Conservation (phyloP, 495 filamentous ascomycete species). For the Bacidia gigantensis region DNA sequence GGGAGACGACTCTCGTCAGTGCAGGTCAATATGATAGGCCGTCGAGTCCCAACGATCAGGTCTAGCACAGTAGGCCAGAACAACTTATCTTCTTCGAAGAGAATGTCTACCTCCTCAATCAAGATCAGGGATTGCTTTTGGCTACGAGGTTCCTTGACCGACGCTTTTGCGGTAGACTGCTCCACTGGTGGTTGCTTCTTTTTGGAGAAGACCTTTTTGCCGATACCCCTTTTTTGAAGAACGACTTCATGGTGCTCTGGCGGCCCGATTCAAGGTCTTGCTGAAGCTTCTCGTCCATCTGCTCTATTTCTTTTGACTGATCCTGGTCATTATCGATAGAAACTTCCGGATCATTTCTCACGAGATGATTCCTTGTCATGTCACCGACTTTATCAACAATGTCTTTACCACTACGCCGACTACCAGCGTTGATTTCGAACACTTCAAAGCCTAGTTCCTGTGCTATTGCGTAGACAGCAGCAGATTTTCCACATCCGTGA, state of each 20-base stretch:
- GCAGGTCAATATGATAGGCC: conserved; percentile 90
- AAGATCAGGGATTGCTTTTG: conserved; percentile 94
- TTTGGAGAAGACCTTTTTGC: conserved; percentile 17
- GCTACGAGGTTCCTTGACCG: conserved; percentile 25
- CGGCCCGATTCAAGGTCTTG: conserved; percentile 50
- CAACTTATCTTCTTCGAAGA: conserved; percentile 88
- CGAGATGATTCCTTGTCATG: conserved; percentile 91
- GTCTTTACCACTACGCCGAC: conserved; percentile 74
- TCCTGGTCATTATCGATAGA: conserved; percentile 23
- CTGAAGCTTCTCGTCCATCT: conserved; percentile 30
- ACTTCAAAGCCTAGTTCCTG: conserved; percentile 90
- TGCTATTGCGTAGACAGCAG: conserved; percentile 84
- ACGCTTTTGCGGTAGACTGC: conserved; percentile 3
- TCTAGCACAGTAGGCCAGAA: conserved; percentile 78
- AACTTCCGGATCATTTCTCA: conserved; percentile 37
- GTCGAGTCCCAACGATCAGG: conserved; percentile 68
- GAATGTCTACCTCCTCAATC: conserved; percentile 83
- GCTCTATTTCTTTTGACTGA: conserved; percentile 20
- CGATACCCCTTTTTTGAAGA: conserved; percentile 49
- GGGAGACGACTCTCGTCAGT: conserved; percentile 74
- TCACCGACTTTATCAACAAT: conserved; percentile 85
- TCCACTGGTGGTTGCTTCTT: conserved; percentile 28
- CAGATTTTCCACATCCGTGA: conserved; percentile 83
- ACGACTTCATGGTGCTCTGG: conserved; percentile 65
- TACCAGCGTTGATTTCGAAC: conserved; percentile 84